Base-by-base conservation (phyloP, 495 filamentous ascomycete species). In the Trichocladium uniseriatum region DNA sequence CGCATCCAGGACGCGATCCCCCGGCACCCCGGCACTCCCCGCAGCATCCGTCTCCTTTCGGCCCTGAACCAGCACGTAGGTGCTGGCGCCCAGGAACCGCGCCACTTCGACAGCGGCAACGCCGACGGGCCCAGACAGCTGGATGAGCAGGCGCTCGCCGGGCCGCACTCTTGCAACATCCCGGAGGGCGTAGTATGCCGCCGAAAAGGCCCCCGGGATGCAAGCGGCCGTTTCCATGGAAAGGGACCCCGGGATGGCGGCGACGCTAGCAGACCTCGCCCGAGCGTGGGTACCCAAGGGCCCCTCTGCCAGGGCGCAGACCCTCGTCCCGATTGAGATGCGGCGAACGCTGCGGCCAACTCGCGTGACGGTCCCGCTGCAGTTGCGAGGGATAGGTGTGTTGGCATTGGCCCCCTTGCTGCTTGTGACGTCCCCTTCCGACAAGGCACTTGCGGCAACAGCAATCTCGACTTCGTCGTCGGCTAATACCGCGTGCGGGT, bases 61-160 rank as follows among this genome's bases (percentile, higher is more conserved):
- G 7, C 61, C 67, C 8, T 71, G 67, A 3, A 77, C 71, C 0
- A 78, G 78, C 2, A 66, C 71, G 54, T 68, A 81, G 10, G 80
- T 61, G 22, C 70, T 68, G 3, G 76, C 74, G 1, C 76, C 75
- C 1, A 75, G 48, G 14, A 62, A 40, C 20, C 74, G 62, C 0
- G 74, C 72, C 4, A 83, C 48, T 27, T 70, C 61, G 39, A 81
- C 72, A 0, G 79, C 71, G 5, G 76, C 78, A 43, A 80, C 67
- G 29, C 79, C 79, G 1, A 76, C 59, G 9, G 68, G 70, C 24
- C 74, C 72, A 1, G 74, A 71, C 69, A 48, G 56, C 60, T 82
- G 76, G 36, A 84, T 77, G 15, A 84, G 62, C 1, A 83, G 65
- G 5, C 60, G 70, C 48, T 81, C 74, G 10, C 60, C 74, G n/a